A percentile compares a stretch with the other conserved stretches of the same genome.
These are phyloP conservation scores for Neurospora sp. DNA, from an alignment of 495 filamentous ascomycete genomes.

Conservation along the genomic window DNA sequence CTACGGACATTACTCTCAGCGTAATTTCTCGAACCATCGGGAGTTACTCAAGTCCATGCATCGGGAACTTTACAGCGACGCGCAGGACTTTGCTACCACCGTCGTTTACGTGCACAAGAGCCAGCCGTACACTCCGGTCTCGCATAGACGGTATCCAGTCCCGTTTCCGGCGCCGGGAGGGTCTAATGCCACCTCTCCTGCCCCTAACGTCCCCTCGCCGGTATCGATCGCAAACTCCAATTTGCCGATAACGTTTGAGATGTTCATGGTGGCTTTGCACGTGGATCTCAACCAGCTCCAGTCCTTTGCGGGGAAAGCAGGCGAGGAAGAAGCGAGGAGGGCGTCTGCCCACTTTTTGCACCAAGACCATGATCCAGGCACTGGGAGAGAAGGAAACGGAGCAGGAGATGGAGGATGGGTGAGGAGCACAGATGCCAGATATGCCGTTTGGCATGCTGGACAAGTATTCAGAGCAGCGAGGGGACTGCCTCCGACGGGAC, in stretches of 20 bases:
- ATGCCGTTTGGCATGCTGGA: slow-evolving; percentile 50
- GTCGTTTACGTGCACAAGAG: neutral
- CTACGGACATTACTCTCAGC: neutral
- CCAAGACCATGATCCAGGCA: neutral
- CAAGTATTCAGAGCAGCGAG: slow-evolving; percentile 44
- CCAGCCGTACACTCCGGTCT: neutral
- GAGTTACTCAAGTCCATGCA: slow-evolving; percentile 6
- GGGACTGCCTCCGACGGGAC: slow-evolving; percentile 25
- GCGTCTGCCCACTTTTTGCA: slow-evolving; percentile 29
- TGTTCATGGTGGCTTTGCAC: slow-evolving; percentile 44
- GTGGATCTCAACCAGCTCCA: slow-evolving; percentile 51
- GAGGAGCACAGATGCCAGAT: slow-evolving; percentile 33
- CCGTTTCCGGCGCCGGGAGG: slow-evolving; percentile 17
- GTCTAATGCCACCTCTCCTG: neutral
- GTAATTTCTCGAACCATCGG: slow-evolving; percentile 2
- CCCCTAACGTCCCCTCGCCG: neutral
- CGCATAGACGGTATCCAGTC: neutral
- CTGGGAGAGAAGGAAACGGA: neutral
- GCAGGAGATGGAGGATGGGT: slow-evolving; percentile 29
- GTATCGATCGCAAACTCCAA: slow-evolving; percentile 7
- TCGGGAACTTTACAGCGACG: slow-evolving; percentile 11
- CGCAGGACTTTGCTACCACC: slow-evolving; percentile 6
- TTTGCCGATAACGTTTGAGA: slow-evolving; percentile 21
- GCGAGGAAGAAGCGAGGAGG: slow-evolving; percentile 42
- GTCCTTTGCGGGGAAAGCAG: slow-evolving; percentile 45